Evolutionary conservation across 2,329 filamentous ascomycete species (phyloP).

Genomic region (Microascus cirrosus): DNA sequence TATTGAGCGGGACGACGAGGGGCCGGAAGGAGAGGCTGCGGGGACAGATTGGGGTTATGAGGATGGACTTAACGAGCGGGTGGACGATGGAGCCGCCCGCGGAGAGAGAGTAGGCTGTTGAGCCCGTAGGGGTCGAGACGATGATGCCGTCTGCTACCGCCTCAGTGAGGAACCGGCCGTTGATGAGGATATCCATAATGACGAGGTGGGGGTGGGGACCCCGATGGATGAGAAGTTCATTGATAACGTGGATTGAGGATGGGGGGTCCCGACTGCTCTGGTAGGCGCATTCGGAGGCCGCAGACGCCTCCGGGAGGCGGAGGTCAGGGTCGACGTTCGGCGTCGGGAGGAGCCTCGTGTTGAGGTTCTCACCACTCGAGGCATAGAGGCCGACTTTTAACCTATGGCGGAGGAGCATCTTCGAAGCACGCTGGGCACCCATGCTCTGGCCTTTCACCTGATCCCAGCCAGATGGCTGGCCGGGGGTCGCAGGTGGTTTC

Average conservation of each 20-base stretch:
- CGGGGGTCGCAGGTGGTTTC: neutral
- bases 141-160: conserved; percentile 93
- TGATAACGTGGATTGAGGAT: conserved; percentile 61
- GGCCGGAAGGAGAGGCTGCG: conserved; percentile 87
- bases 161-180: conserved; percentile 81
- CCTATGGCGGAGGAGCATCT: conserved; percentile 76
- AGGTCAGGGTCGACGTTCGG: conserved; percentile 23
- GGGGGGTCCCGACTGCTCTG: neutral
- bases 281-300: neutral
- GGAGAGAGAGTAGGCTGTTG: conserved; percentile 90
- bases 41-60: conserved; percentile 90
- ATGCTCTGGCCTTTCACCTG: conserved; percentile 69
- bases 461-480: conserved; percentile 44
- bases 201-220: conserved; percentile 84
- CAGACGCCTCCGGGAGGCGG: conserved; percentile 6
- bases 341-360: conserved; percentile 32
- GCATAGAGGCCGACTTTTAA: conserved; percentile 80
- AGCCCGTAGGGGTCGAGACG: conserved; percentile 86
- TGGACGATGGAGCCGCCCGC: conserved; percentile 90
- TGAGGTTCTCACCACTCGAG: conserved; percentile 50
- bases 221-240: conserved; percentile 89
- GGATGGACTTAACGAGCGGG: conserved; percentile 75
- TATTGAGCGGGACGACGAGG: conserved; percentile 77
- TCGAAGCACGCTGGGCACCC: conserved; percentile 61
- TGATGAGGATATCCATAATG: conserved; percentile 84